Evolutionary conservation across 2,329 filamentous ascomycete genomes (phyloP), one percentile per base, ranked within the genome.

Genomic region (Trichophyton benhamiae): DNA sequence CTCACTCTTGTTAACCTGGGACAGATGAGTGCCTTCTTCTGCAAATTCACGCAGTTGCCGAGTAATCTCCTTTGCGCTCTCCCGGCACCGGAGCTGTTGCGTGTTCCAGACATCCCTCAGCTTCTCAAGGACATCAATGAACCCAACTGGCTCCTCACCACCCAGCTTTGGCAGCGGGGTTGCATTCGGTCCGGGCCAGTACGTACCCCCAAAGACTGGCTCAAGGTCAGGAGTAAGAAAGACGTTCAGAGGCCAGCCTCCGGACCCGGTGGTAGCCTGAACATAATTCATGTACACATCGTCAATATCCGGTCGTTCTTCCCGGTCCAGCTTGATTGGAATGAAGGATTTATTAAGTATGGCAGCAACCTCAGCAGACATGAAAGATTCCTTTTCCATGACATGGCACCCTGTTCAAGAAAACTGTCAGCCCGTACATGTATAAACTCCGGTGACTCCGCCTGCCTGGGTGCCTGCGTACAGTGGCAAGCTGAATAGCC

Each of bases 231-330:
- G 91, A 0, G 94, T 99, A 33, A 97, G 81, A 72, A 99, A 97
- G n/a, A 96, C 86, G 70, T 96, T 97, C 63, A 97, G 77, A 0
- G 94, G 94, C 91, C 94, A 97, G 44, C 94, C 94, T 8, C 91
- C 92, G 1, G 84, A 87, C 20, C 88, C 91, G 62, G 88, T 95
- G 9, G 94, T 92, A 1, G 92, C 92, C 72, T 96, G 91, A 46
- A 96, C 87, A 73, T 96, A 99, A 77, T 96, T 96, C 90, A 96
- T 96, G 74, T 97, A 97, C 66, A 97, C 91, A 64, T 88, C 86
- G 71, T 99, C 94, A 65, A 97, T 85, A 71, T 97, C 91, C 7
- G 92, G 92, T 27, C 92, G 85, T 75, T 96, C 90, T 75, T 99
- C 94, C 63, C 91, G 85, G 74, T 99, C 94, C 69, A 97, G 83